Conservation (phyloP, 345 rosid species). For the sweet orange (Citrus sinensis) region DVS_A1.0 CM039163.1:40791501-40792000, state of each 20-base stretch:
- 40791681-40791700: constrained; percentile 40
- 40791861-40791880: constrained; percentile 43
- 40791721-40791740: constrained; percentile 56
- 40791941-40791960: constrained; percentile 41
- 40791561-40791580: constrained; percentile 49
- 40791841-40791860: constrained; percentile 62
- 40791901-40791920: constrained; percentile 61
- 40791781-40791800: constrained; percentile 51
- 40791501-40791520: constrained; percentile 43
- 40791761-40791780: constrained; percentile 67
- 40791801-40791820: constrained; percentile 36
- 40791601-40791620: constrained; percentile 44
- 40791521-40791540: constrained; percentile 44
- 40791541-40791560: constrained; percentile 60
- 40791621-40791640: constrained; percentile 61
- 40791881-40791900: constrained; percentile 64
- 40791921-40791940: constrained; percentile 39
- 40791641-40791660: constrained; percentile 57
- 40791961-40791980: background rate
- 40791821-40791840: constrained; percentile 54
- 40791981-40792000: background rate
- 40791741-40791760: constrained; percentile 57
- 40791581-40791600: constrained; percentile 47
- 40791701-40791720: constrained; percentile 39
- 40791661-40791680: constrained; percentile 30